A percentile compares a stretch with the other conserved stretches of the same genome.
phyloP scores from a whole-genome alignment of 352 stramenopile genomes.

The Globisporangium uncinulatum region DNA sequence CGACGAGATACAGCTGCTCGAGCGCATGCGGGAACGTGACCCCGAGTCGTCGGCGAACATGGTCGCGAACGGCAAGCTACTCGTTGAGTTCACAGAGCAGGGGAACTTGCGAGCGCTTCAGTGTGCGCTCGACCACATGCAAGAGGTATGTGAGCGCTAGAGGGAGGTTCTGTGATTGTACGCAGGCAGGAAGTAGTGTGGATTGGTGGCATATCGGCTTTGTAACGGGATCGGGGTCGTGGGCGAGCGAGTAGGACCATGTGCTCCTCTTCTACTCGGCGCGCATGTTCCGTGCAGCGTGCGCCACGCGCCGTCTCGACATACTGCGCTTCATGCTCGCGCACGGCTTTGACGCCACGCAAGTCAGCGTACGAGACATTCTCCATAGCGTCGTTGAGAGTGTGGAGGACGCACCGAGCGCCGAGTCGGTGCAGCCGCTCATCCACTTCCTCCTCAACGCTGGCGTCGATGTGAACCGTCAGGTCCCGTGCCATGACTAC shows the following conservation, averaged over 20 bases:
- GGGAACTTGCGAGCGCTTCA: conserved; percentile 51
- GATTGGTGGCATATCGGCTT: no score
- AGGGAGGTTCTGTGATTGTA: no score
- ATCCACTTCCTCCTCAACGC: conserved; percentile 56
- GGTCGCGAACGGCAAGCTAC: conserved; percentile 57
- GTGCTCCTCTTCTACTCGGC: conserved; percentile 58
- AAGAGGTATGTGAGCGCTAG: conserved; percentile 21
- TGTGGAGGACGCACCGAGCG: conserved; percentile 17
- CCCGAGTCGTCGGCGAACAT: conserved; percentile 48
- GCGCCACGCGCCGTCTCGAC: conserved; percentile 31
- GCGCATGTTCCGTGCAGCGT: conserved; percentile 67
- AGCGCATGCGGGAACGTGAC: conserved; percentile 35
- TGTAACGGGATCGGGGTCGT: no score
- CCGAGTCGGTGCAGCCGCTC: conserved; percentile 43
- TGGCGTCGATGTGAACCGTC: conserved; percentile 68
- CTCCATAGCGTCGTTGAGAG: conserved; percentile 46
- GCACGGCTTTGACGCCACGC: conserved; percentile 59
- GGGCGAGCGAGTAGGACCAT: conserved; percentile 19
- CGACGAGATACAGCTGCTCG: conserved; percentile 56
- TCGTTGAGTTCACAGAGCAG: conserved; percentile 38
- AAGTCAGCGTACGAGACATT: conserved; percentile 46
- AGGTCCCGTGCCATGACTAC: conserved; percentile 19
- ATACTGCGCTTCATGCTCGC: conserved; percentile 56
- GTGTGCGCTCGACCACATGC: conserved; percentile 36
- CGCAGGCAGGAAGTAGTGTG: no score